Base-by-base conservation (phyloP, 768 basidiomycete species). In the Suillus occidentalis region DNA sequence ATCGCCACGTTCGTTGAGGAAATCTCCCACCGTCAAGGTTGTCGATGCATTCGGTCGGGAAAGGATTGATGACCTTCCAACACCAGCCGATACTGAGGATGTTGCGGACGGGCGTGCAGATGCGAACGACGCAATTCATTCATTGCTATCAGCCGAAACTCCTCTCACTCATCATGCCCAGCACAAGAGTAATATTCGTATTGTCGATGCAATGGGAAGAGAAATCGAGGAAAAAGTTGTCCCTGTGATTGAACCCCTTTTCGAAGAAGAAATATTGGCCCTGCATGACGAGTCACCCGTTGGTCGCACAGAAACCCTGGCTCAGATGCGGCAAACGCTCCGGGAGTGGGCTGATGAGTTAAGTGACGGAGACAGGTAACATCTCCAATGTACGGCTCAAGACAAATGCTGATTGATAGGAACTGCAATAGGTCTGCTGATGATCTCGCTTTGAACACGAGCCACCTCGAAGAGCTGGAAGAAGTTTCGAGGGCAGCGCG, bases 11-110 rank as follows among this genome's bases (percentile, higher is more conserved):
- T 78, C 77, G 49, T 76, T 79, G 52, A 80, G 83, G 25, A 85
- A 82, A 72, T 80, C 83, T 0, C 81, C 84, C 7, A 79, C 79
- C 58, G 81, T 92, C 42, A 84, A 89, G 31, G 71, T 92, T n/a
- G 77, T 92, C 34, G 90, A 93, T 75, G 89, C 87, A 9, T 92
- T 84, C 72, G 91, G 91, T 10, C 78, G 85, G 50, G 83, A 86
- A 71, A 75, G 76, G 66, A 52, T 59, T 59, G 58, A 68, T 18
- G 66, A 70, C 63, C 66, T 71, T 66, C 53, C 42, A 12, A 25
- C 49, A 52, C 45, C 28, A 22, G 58, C 28, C 25, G 12, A 62
- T 47, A 31, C 20, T 43, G 42, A 42, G 28, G 37, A 58, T 36
- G 57, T 64, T 39, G 31, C 60, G 25, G 68, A 68, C 52, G 64